phyloP scores from a whole-genome alignment of 2,329 filamentous ascomycete species.

The Xylaria sp. region DNA sequence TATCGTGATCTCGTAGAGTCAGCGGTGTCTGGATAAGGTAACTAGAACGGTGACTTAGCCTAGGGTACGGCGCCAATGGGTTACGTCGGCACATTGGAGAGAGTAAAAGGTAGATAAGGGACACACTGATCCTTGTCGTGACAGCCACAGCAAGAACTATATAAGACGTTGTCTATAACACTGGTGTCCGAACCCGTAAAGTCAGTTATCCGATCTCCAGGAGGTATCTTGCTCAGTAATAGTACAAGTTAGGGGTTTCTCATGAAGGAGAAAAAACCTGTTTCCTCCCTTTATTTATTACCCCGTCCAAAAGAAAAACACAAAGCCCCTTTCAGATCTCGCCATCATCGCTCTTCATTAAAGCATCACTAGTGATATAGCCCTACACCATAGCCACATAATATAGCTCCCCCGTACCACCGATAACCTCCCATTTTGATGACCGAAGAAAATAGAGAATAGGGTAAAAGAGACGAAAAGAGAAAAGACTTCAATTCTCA shows the following conservation, averaged over 20 bases:
- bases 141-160: neutral
- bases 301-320: neutral
- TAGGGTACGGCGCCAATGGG: neutral
- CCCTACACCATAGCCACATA: constrained; percentile 7
- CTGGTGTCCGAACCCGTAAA: neutral
- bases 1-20: too few relatives aligned
- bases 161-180: neutral
- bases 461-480: neutral
- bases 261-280: neutral
- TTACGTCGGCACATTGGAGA: neutral
- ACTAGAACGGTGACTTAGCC: neutral
- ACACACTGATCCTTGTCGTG: neutral
- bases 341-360: constrained; percentile 34
- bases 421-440: constrained; percentile 15
- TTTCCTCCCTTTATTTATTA: constrained; percentile 4
- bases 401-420: constrained; percentile 11
- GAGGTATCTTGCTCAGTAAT: constrained; percentile 13
- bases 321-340: constrained; percentile 2
- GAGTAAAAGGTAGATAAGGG: neutral
- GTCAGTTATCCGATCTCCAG: neutral
- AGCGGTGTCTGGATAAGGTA: neutral
- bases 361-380: constrained; percentile 1
- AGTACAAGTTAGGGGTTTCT: constrained; percentile 17
- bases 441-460: neutral
- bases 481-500: neutral